phyloP scores from a whole-genome alignment of 345 rosid genomes.

The Eucalyptus regnans region DNA sequence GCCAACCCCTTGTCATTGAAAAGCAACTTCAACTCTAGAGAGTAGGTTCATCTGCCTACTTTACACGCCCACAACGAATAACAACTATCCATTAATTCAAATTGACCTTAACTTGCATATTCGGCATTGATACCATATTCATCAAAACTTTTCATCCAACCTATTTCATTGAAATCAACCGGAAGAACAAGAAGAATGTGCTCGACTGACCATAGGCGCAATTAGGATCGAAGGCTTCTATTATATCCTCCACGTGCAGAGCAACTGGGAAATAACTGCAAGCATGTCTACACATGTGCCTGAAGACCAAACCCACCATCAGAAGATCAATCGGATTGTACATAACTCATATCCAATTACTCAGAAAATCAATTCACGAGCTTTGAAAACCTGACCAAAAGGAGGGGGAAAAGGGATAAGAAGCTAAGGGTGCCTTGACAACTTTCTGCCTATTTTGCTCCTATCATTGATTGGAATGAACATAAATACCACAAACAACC shows the following conservation, averaged over 20 bases:
- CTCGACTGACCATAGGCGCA: constrained; percentile 49
- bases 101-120: background rate
- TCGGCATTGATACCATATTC: background rate
- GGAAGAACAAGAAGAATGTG: background rate
- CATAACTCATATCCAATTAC: background rate
- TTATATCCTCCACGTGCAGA: constrained; percentile 40
- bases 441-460: constrained; percentile 3
- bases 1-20: background rate
- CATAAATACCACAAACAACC: constrained; percentile 22
- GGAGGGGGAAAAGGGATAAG: background rate
- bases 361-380: background rate
- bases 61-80: background rate
- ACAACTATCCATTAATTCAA: background rate
- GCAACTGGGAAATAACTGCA: constrained; percentile 54
- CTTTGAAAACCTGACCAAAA: background rate
- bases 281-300: constrained; percentile 67
- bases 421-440: too few species aligned
- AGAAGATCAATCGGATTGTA: background rate
- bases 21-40: background rate
- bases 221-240: constrained; percentile 40
- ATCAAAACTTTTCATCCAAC: background rate
- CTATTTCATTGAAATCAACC: background rate
- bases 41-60: background rate
- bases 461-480: constrained; percentile 32
- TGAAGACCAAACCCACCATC: background rate